phyloP scores from a whole-genome alignment of 2,329 filamentous ascomycete genomes.

The Sclerotinia minor region DNA sequence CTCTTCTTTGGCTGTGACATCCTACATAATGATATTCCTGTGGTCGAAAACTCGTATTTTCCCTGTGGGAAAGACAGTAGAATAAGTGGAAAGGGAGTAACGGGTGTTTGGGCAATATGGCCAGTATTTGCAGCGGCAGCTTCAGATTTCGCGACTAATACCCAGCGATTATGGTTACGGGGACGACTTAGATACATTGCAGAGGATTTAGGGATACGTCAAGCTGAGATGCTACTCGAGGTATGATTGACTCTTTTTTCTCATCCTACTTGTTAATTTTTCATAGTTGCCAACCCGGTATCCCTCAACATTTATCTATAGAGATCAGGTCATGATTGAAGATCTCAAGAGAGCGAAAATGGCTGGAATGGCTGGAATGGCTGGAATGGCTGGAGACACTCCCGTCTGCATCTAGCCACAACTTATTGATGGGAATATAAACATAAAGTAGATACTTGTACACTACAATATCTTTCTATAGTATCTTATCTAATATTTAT shows the following conservation, averaged over 20 bases:
- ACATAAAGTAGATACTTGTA: not conserved
- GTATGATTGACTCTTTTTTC: conserved; percentile 18
- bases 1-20: conserved; percentile 55
- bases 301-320: conserved; percentile 18
- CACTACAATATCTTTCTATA: too few species aligned
- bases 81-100: conserved; percentile 28
- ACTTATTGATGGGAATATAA: not conserved
- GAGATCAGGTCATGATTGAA: conserved; percentile 7
- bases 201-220: conserved; percentile 34
- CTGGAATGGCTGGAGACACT: not conserved
- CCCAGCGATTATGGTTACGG: conserved; percentile 31
- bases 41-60: conserved; percentile 48
- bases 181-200: conserved; percentile 33
- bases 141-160: conserved; percentile 33
- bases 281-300: conserved; percentile 9
- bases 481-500: too few species aligned
- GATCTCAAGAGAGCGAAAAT: not conserved
- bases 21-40: conserved; percentile 17
- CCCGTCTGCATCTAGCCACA: too few species aligned
- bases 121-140: conserved; percentile 32
- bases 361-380: not conserved
- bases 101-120: conserved; percentile 35
- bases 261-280: not conserved
- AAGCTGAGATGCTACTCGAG: conserved; percentile 32
- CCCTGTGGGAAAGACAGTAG: conserved; percentile 50